A percentile compares a stretch with the other conserved stretches of the same genome.
Evolutionary conservation across 768 basidiomycete genomes (phyloP).

Genomic region (Leccinum barrowsii): DNA sequence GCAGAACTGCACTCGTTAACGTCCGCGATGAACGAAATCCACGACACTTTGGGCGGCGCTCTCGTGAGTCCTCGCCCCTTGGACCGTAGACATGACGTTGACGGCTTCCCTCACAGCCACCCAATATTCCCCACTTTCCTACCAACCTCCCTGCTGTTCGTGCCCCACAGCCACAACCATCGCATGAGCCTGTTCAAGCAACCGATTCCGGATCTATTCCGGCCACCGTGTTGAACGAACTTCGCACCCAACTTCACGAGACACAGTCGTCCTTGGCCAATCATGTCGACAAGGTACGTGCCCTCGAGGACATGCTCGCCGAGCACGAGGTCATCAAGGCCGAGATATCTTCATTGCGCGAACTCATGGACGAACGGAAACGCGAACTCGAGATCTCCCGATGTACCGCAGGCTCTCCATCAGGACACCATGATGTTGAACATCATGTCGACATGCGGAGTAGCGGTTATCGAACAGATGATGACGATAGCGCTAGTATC

Average conservation of each 20-base stretch:
- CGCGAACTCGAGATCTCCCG: slow-evolving; percentile 41
- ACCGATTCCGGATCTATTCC: slow-evolving; percentile 26
- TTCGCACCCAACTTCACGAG: slow-evolving; percentile 80
- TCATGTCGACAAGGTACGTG: slow-evolving; percentile 81
- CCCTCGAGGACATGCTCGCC: slow-evolving; percentile 73
- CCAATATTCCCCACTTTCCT: slow-evolving; percentile 61
- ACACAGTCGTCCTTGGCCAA: slow-evolving; percentile 74
- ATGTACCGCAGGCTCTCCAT: slow-evolving; percentile 21
- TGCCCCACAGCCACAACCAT: slow-evolving; percentile 28
- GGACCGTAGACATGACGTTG: neutral
- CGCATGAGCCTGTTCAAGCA: slow-evolving; percentile 28
- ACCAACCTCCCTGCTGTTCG: slow-evolving; percentile 64
- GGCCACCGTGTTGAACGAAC: slow-evolving; percentile 43
- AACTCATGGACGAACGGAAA: slow-evolving; percentile 65
- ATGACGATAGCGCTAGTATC: slow-evolving; percentile 72
- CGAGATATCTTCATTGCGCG: slow-evolving; percentile 71
- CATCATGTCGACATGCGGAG: slow-evolving; percentile 17
- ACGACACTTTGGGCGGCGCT: slow-evolving; percentile 84
- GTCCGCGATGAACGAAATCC: slow-evolving; percentile 83
- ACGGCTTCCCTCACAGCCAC: slow-evolving; percentile 42
- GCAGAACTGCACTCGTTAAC: slow-evolving; percentile 77
- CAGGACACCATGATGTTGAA: slow-evolving; percentile 19
- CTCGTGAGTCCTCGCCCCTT: slow-evolving; percentile 47
- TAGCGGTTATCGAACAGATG: slow-evolving; percentile 42
- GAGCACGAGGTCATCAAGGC: slow-evolving; percentile 83